phyloP scores from a whole-genome alignment of 345 rosid genomes.

The Dipteronia dyeriana region DNA sequence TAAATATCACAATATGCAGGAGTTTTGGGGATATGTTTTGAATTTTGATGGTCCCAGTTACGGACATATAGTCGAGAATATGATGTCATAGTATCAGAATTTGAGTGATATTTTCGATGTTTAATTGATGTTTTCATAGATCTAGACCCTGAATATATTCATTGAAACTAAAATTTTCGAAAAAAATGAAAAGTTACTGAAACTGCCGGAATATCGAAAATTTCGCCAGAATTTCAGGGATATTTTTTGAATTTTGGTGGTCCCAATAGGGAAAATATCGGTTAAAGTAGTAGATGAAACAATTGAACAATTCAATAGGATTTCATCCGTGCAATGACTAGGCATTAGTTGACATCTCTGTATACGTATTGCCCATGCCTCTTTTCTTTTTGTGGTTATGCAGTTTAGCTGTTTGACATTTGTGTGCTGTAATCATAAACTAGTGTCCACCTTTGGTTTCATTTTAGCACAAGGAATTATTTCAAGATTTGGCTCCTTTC shows the following conservation, averaged over 20 bases:
- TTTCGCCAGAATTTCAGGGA: not conserved
- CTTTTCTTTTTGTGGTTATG: conserved; percentile 24
- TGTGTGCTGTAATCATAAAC: conserved; percentile 35
- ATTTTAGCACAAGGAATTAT: conserved; percentile 46
- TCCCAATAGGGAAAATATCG: not conserved
- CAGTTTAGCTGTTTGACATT: conserved; percentile 28
- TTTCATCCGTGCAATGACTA: conserved; percentile 10
- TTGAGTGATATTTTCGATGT: not conserved
- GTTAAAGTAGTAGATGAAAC: not conserved
- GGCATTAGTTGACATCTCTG: conserved; percentile 3
- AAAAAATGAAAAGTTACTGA: not conserved
- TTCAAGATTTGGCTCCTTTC: conserved; percentile 51
- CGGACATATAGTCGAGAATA: not conserved
- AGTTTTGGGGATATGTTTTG: not conserved
- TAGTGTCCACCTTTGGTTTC: conserved; percentile 35
- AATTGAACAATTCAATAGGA: not conserved
- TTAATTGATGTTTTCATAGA: not conserved
- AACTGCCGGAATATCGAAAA: not conserved
- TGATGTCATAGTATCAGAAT: not conserved
- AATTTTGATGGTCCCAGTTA: not conserved
- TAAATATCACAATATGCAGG: not conserved
- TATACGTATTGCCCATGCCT: conserved; percentile 15
- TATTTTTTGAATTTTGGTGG: not conserved
- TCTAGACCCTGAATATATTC: not conserved
- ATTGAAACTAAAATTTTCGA: not conserved